Base-by-base conservation (phyloP, 768 basidiomycete species). In the Boletus patriciae region DNA sequence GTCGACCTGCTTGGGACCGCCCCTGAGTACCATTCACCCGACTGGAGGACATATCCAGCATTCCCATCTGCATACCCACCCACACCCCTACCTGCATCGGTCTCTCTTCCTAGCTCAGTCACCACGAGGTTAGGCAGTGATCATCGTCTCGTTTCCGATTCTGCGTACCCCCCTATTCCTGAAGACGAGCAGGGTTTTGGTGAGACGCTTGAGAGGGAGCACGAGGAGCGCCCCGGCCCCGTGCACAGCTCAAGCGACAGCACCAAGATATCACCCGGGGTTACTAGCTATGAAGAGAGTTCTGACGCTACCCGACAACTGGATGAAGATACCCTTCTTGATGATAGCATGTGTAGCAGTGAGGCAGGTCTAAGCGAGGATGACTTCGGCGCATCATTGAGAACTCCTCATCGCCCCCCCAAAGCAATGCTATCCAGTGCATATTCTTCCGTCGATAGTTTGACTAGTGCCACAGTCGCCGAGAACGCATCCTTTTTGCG, bases 11-110 rank as follows among this genome's bases (percentile, higher is more conserved):
- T 38, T 65, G 70, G 52, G 68, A 76, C 57, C 15, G 42, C 75
- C 65, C 60, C 65, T 69, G 66, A 73, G 27, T 69, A 62, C 40
- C 69, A 63, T n/a, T 70, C 64, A n/a, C 82, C 87, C 40, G 87
- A 90, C 60, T 90, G 87, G 87, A 74, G 86, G 54, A 75, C 81
- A 66, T 91, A 90, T 62, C 88, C 88, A 13, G 76, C 85, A 18
- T 86, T 90, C 50, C 89, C 89, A 31, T 83, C 89, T 6, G 89
- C 89, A 34, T 91, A 91, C 64, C 88, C 88, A 10, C 77, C 86
- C 0, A 89, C 86, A 15, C 88, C 87, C 12, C 62, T 83, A n/a
- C 73, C 74, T 21, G 69, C 71, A 18, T 69, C 76, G 4, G 63
- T 75, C 25, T 69, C 66, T 19, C 73, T 76, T 46, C 74, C 69